Base-by-base conservation (phyloP, 305 asterid genomes). In the Fraxinus paxiana region DNA sequence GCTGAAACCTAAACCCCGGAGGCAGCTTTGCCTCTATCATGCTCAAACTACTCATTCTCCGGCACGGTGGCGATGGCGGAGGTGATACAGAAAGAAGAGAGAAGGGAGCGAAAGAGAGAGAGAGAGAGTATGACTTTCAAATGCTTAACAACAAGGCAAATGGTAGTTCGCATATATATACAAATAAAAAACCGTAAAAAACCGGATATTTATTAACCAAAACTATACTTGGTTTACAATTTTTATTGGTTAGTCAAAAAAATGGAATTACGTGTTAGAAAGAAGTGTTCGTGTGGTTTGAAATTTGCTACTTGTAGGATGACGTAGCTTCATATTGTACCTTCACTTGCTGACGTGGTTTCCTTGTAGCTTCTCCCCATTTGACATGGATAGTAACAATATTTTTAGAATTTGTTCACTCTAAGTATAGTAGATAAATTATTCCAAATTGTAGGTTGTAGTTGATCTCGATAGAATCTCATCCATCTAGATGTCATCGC, bases 1-100 rank as follows among this genome's bases (percentile, higher is more conserved):
- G 98, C 81, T 94, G 96, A 77, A 94, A 94, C 84, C 98, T 76
- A 43, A 94, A 94, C 12, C 98, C 98, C 17, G 98, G 93, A 24
- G 98, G 98, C 88, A 94, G 87, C 77, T 87, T 88, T 81, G 92
- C 89, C 89, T 94, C 98, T 81, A 94, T 93, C 88, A 74, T 86
- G 82, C 95, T 90, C 84, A 94, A 76, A 73, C 91, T 87, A 82
- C 91, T 92, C 94, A 89, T 87, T 81, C 71, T 75, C 26, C 28
- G 70, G 79, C 79, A 28, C 63, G 51, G 78, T 28, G 78, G 65
- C 0, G 67, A 15, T 6, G 67, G 67, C 26, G 26, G 79, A 4
- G 80, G 82, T 34, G 81, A 71, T 34, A 43, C 74, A 38, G 33
- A n/a, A 28, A 65, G 24, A 9, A 51, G 33, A 7, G 35, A 65